Conservation (phyloP, 306 rosid species). For the Luffa acutangula region DNA sequence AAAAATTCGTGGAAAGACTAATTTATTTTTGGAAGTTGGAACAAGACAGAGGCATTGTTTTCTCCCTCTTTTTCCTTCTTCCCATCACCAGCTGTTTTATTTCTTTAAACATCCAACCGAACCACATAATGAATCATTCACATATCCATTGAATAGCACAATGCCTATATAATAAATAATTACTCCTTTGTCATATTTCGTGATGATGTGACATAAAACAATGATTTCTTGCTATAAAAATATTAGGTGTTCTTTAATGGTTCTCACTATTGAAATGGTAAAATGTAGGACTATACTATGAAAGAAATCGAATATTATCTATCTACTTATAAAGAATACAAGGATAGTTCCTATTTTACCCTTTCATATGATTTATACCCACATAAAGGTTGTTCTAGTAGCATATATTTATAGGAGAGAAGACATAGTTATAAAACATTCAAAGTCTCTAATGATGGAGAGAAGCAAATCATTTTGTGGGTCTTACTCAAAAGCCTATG, state of each 20-base stretch:
- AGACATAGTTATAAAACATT: not conserved
- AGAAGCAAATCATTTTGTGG: constrained; percentile 43
- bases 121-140: not conserved
- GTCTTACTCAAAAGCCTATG: constrained; percentile 17
- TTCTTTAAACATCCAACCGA: not conserved
- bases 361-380: not conserved
- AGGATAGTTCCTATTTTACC: not conserved
- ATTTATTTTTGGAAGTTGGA: not conserved
- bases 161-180: not conserved
- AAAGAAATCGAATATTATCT: not conserved
- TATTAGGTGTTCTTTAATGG: not conserved
- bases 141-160: not conserved
- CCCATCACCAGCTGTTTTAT: not conserved
- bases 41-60: not conserved
- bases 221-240: not conserved
- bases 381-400: not conserved
- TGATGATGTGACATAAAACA: not conserved
- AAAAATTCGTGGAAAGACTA: not conserved
- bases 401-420: not conserved
- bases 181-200: not conserved
- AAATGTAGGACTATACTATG: not conserved
- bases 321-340: not conserved
- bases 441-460: constrained; percentile 26
- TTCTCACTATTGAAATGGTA: not conserved
- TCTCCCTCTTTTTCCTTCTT: not conserved